phyloP scores from a whole-genome alignment of 257 asterid genomes.

The Datura wrightii region DNA sequence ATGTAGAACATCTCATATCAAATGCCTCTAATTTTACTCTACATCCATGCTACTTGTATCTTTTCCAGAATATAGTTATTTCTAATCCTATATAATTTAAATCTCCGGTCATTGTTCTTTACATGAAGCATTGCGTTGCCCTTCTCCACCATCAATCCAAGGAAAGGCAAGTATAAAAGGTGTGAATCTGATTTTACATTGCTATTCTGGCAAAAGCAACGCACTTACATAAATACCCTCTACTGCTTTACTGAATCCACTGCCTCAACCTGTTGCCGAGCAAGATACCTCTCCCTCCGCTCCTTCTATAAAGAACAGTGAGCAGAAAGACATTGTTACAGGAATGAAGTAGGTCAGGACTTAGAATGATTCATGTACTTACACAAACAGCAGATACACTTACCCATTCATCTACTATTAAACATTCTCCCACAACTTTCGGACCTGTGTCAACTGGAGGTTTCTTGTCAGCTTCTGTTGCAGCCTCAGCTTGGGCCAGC shows the following conservation, averaged over 20 bases:
- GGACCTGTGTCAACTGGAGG: conserved; percentile 32
- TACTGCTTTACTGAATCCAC: conserved; percentile 33
- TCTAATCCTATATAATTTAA: background rate
- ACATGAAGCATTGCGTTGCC: conserved; percentile 24
- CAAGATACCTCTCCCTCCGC: conserved; percentile 38
- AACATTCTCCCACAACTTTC: conserved; percentile 34
- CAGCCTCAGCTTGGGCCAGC: conserved; percentile 41
- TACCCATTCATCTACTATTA: conserved; percentile 41
- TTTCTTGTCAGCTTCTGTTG: conserved; percentile 37
- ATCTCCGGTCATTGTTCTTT: conserved; percentile 14
- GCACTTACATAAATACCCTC: conserved; percentile 2
- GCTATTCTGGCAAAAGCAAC: conserved; percentile 19
- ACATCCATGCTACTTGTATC: background rate
- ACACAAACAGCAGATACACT: conserved; percentile 5
- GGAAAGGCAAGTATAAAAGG: conserved; percentile 15
- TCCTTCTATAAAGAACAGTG: conserved; percentile 32
- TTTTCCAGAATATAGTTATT: background rate
- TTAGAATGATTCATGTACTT: background rate
- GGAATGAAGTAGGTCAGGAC: background rate
- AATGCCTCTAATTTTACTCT: background rate
- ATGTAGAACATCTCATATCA: background rate
- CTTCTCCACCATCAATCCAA: conserved; percentile 25
- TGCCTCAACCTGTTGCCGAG: conserved; percentile 35
- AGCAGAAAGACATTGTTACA: conserved; percentile 1
- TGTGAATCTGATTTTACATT: conserved; percentile 15